phyloP scores from a whole-genome alignment of 805 yeast genomes.

The Hemisphaericaspora nanyangensis region DNA sequence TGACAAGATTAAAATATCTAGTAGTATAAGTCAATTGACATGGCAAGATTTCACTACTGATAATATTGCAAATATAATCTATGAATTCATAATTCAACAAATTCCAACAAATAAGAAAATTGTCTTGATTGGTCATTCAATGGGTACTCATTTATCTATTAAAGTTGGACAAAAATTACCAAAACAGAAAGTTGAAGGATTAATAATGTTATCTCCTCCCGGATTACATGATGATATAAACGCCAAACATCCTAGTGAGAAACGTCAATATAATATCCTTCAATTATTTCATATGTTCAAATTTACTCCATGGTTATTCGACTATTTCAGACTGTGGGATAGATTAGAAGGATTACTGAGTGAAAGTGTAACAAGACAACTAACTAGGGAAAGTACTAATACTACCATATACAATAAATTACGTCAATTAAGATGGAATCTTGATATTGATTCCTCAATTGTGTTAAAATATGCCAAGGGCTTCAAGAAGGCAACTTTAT shows the following conservation, averaged over 20 bases:
- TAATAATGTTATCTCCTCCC: slow-evolving; percentile 52
- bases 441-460: slow-evolving; percentile 54
- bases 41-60: slow-evolving; percentile 43
- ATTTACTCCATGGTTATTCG: slow-evolving; percentile 45
- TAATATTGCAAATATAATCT: slow-evolving; percentile 37
- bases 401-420: slow-evolving; percentile 38
- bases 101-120: slow-evolving; percentile 40
- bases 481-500: slow-evolving; percentile 38
- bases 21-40: slow-evolving; percentile 24
- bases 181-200: slow-evolving; percentile 39
- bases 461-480: slow-evolving; percentile 54
- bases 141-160: slow-evolving; percentile 60
- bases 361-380: slow-evolving; percentile 54
- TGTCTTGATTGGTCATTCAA: slow-evolving; percentile 65
- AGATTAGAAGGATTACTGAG: slow-evolving; percentile 61
- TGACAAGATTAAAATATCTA: slow-evolving; percentile 30
- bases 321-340: slow-evolving; percentile 54
- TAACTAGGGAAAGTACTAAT: slow-evolving; percentile 23
- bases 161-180: slow-evolving; percentile 41
- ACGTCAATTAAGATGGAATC: slow-evolving; percentile 67
- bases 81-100: slow-evolving; percentile 32
- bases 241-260: background rate
- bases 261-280: too few relatives aligned
- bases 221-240: slow-evolving; percentile 21
- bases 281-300: slow-evolving; percentile 18